These are phyloP conservation scores for Cladophialophora yegresii DNA, from an alignment of 2,329 filamentous ascomycete species.

Conservation along the genomic window DNA sequence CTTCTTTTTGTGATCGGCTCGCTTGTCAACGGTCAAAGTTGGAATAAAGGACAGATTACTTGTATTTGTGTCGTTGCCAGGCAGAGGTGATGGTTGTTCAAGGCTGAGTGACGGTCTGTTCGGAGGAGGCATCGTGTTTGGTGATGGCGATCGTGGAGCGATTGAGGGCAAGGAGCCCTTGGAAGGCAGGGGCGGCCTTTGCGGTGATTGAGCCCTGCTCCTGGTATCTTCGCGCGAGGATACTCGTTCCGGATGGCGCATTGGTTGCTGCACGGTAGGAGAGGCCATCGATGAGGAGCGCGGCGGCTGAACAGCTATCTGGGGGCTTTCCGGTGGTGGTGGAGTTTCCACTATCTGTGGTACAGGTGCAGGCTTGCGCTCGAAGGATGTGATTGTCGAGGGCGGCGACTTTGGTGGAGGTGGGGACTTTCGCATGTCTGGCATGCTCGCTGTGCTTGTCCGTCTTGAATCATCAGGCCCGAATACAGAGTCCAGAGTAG, in stretches of 20 bases:
- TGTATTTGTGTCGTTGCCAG: conserved; percentile 69
- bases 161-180: conserved; percentile 27
- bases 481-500: conserved; percentile 39
- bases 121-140: conserved; percentile 41
- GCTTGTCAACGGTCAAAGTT: conserved; percentile 72
- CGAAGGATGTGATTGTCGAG: conserved; percentile 56
- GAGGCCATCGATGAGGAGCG: conserved; percentile 34
- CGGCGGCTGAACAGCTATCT: conserved; percentile 18
- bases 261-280: conserved; percentile 40
- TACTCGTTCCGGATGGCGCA: conserved; percentile 53
- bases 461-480: conserved; percentile 39
- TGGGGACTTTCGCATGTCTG: conserved; percentile 52
- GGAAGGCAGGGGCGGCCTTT: conserved; percentile 47
- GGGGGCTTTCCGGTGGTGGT: conserved; percentile 31
- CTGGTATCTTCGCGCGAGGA: conserved; percentile 50
- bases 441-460: conserved; percentile 43
- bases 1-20: conserved; percentile 74
- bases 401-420: conserved; percentile 60
- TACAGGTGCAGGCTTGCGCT: conserved; percentile 53
- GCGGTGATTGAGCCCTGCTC: conserved; percentile 43
- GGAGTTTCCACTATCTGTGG: conserved; percentile 55
- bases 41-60: conserved; percentile 80
- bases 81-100: conserved; percentile 70
- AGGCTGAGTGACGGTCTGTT: conserved; percentile 54
- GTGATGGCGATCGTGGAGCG: conserved; percentile 26